Conservation (phyloP, 2,329 filamentous ascomycete genomes). For the Triangularia setosa region DNA sequence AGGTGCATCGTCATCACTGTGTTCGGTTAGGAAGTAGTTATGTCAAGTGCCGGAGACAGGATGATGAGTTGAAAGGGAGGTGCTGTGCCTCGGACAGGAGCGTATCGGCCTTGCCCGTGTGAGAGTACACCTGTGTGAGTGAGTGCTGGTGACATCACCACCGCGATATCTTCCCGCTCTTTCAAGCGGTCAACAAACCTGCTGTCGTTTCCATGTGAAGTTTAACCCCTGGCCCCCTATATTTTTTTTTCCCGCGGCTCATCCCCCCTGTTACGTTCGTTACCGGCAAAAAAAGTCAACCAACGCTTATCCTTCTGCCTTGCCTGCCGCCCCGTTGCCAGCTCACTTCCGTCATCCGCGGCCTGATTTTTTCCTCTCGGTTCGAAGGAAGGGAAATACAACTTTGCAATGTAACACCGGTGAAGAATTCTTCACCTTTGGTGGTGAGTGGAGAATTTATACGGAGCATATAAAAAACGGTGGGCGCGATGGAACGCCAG, state of each 20-base stretch:
- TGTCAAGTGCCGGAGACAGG: not conserved
- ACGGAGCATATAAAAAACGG: not conserved
- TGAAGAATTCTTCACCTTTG: not conserved
- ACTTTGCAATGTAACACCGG: not conserved
- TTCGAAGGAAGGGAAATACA: not conserved
- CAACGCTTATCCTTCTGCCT: not conserved
- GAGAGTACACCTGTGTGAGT: not conserved
- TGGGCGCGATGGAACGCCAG: not conserved
- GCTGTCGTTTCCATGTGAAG: not conserved
- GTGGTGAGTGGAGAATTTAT: not conserved
- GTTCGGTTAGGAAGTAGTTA: not conserved
- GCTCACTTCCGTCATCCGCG: not conserved
- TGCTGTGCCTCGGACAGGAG: not conserved
- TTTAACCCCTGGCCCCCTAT: not conserved
- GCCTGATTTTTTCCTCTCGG: not conserved
- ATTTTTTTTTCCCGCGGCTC: not conserved
- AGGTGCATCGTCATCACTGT: not conserved
- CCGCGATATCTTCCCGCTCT: not conserved
- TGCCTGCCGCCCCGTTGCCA: not conserved
- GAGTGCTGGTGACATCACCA: not conserved
- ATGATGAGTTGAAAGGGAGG: not conserved
- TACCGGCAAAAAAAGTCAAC: not conserved
- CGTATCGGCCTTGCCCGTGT: not conserved
- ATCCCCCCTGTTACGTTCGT: not conserved
- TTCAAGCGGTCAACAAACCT: not conserved